Percentiles rank a stretch among this genome's conserved stretches.
Conservation (phyloP, 2,329 filamentous ascomycete genomes). For the Verticillium zaregamsianum region DNA sequence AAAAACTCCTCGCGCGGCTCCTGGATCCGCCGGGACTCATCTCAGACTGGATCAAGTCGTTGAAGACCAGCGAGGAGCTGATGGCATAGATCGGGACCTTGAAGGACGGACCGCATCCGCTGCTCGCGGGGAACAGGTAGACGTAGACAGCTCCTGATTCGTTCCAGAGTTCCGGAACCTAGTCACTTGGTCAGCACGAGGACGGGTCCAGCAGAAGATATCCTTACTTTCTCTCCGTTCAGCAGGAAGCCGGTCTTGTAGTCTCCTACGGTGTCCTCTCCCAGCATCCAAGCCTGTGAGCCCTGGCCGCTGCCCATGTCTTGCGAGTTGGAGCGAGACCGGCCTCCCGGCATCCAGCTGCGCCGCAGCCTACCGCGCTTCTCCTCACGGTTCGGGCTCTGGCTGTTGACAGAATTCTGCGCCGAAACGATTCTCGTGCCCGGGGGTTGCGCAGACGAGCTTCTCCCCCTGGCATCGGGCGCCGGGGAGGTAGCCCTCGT, state of each 20-base stretch:
- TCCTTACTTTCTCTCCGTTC: slow-evolving; percentile 50
- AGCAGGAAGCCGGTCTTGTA: slow-evolving; percentile 51
- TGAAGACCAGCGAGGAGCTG: slow-evolving; percentile 50
- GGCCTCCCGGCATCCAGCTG: slow-evolving; percentile 49
- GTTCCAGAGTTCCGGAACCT: slow-evolving; percentile 66
- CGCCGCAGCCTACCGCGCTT: slow-evolving; percentile 40
- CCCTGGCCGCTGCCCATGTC: slow-evolving; percentile 20
- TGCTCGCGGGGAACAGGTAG: slow-evolving; percentile 49
- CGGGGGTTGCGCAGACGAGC: slow-evolving; percentile 43
- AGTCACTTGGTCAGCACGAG: slow-evolving; percentile 8
- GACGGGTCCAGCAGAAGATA: not conserved
- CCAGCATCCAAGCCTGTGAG: slow-evolving; percentile 50
- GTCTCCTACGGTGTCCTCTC: slow-evolving; percentile 46
- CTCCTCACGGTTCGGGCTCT: slow-evolving; percentile 35
- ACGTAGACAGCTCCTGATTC: slow-evolving; percentile 54
- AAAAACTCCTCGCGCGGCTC: slow-evolving; percentile 39
- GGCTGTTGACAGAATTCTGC: slow-evolving; percentile 31
- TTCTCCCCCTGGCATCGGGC: slow-evolving; percentile 36
- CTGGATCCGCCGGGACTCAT: slow-evolving; percentile 23
- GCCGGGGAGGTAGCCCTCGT: slow-evolving; percentile 25
- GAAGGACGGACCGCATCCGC: slow-evolving; percentile 53
- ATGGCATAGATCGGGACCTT: slow-evolving; percentile 53
- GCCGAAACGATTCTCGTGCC: slow-evolving; percentile 19
- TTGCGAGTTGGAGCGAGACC: slow-evolving; percentile 48
- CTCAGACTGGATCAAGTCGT: slow-evolving; percentile 46